phyloP scores from a whole-genome alignment of 1,139 yeast species.

The Yamadazyma membranifaciens region DNA sequence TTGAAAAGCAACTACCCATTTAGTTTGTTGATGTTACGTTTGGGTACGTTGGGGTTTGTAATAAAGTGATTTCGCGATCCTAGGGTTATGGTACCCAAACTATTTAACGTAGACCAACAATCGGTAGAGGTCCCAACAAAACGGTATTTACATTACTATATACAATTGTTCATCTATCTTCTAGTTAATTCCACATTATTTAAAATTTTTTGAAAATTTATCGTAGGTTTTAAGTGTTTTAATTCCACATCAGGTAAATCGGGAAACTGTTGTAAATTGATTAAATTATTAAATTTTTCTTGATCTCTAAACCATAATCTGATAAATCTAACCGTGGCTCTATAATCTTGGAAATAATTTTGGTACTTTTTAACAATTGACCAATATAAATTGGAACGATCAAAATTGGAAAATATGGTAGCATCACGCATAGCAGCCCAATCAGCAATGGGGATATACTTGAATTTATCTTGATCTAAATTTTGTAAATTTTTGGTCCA shows the following conservation, averaged over 20 bases:
- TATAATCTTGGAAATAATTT: constrained; percentile 41
- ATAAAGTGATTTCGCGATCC: not conserved
- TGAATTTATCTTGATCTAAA: constrained; percentile 54
- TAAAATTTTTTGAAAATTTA: constrained; percentile 21
- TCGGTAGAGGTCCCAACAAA: not conserved
- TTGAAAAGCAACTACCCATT: constrained; percentile 24
- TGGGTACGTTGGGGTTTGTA: no score
- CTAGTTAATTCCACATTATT: not conserved
- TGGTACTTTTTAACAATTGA: constrained; percentile 54
- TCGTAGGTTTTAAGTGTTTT: constrained; percentile 26
- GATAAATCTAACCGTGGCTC: constrained; percentile 31
- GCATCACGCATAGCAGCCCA: constrained; percentile 87
- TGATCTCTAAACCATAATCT: constrained; percentile 31
- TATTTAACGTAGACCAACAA: no score
- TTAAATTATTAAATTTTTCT: constrained; percentile 11
- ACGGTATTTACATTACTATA: not conserved
- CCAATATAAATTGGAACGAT: constrained; percentile 56
- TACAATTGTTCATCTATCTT: not conserved
- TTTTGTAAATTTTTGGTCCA: constrained; percentile 61
- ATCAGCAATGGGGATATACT: constrained; percentile 76
- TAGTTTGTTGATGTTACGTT: not conserved
- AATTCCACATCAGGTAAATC: constrained; percentile 15
- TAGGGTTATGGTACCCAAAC: no score
- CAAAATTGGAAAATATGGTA: constrained; percentile 52
- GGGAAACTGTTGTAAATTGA: constrained; percentile 11